Percentiles rank a stretch among this genome's conserved stretches.
phyloP scores from a whole-genome alignment of 2,329 filamentous ascomycete species.

The Volutella citrinella region DNA sequence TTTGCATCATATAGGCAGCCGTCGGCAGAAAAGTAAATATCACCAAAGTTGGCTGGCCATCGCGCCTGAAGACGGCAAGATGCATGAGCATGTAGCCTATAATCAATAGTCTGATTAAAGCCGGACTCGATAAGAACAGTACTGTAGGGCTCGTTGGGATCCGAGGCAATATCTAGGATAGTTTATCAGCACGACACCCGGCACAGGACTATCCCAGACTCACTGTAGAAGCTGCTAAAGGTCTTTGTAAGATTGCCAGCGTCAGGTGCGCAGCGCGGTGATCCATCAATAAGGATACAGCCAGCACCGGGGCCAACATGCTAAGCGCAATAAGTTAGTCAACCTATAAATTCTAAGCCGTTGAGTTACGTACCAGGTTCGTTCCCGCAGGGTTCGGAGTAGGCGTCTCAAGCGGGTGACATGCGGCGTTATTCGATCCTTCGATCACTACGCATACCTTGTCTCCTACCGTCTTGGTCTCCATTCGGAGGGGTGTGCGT shows the following conservation, averaged over 20 bases:
- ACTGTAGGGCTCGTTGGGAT: slow-evolving; percentile 5
- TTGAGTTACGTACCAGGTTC: no score
- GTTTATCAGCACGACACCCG: background rate
- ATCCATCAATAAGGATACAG: slow-evolving; percentile 8
- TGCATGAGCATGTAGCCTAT: slow-evolving; percentile 3
- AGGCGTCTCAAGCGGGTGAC: no score
- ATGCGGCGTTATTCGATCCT: no score
- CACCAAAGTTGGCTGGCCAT: slow-evolving; percentile 12
- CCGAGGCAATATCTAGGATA: slow-evolving; percentile 7
- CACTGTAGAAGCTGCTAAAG: slow-evolving; percentile 12
- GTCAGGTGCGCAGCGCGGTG: slow-evolving; percentile 7
- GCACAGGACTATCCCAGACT: background rate
- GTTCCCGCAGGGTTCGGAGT: no score
- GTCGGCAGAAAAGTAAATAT: slow-evolving; percentile 7
- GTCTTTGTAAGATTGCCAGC: slow-evolving; percentile 5
- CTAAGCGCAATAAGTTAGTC: no score
- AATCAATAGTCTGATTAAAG: slow-evolving; percentile 5
- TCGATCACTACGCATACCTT: no score
- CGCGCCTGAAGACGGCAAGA: no score
- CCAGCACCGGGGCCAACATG: no score
- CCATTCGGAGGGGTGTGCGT: no score
- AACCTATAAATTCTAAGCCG: no score
- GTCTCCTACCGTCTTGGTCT: no score
- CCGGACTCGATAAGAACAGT: slow-evolving; percentile 10
- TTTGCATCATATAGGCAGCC: slow-evolving; percentile 10